Evolutionary conservation across 805 yeast species (phyloP).

Genomic region (Metschnikowia sp.): DNA sequence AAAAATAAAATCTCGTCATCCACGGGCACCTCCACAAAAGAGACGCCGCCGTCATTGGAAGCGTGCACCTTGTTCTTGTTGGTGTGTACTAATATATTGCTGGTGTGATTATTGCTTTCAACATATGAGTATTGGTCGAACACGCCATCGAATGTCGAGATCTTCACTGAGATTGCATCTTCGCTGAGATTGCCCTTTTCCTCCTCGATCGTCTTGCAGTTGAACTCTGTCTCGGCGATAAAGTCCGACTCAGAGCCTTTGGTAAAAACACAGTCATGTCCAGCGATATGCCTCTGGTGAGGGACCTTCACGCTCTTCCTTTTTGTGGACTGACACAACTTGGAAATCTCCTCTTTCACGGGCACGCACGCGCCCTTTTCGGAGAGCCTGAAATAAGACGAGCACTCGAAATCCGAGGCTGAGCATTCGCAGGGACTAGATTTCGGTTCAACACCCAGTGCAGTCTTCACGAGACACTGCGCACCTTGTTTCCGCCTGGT

Average conservation of each 20-base stretch:
- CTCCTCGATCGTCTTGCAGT: slow-evolving; percentile 13
- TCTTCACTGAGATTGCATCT: slow-evolving; percentile 32
- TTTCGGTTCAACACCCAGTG: slow-evolving; percentile 40
- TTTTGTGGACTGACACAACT: slow-evolving; percentile 23
- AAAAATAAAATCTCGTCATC: slow-evolving; percentile 49
- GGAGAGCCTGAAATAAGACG: slow-evolving; percentile 39
- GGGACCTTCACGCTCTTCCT: slow-evolving; percentile 25
- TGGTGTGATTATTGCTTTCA: slow-evolving; percentile 22
- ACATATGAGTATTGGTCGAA: slow-evolving; percentile 54
- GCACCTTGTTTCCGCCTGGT: slow-evolving; percentile 62
- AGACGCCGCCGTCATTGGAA: slow-evolving; percentile 67
- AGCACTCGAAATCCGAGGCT: slow-evolving; percentile 69
- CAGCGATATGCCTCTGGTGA: slow-evolving; percentile 43
- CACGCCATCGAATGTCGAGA: slow-evolving; percentile 48
- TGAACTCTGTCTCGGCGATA: slow-evolving; percentile 13
- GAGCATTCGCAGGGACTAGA: slow-evolving; percentile 65
- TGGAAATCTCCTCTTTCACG: slow-evolving; percentile 21
- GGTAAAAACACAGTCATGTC: slow-evolving; percentile 40
- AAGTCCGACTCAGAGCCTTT: slow-evolving; percentile 19
- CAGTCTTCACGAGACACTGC: slow-evolving; percentile 54
- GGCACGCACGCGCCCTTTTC: slow-evolving; percentile 48
- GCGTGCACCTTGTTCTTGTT: slow-evolving; percentile 49
- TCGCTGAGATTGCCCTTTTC: slow-evolving; percentile 5
- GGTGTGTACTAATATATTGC: slow-evolving; percentile 56
- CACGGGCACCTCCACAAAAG: slow-evolving; percentile 39